A percentile compares a stretch with the other conserved stretches of the same genome.
Conservation (phyloP, 768 basidiomycete genomes). For the Saitozyma podzolica region DNA sequence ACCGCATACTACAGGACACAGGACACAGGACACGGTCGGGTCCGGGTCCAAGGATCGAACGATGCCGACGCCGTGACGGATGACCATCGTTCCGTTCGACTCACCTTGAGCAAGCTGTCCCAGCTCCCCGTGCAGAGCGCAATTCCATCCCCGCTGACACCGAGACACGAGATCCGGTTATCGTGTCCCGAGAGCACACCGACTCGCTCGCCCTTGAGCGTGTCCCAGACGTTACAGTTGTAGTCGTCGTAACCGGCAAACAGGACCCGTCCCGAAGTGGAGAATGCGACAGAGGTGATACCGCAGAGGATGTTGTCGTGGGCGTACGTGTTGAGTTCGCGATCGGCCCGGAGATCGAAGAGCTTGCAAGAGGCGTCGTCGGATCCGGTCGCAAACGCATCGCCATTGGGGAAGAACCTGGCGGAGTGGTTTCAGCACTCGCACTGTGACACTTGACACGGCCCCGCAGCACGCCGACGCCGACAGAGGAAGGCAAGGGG, state of each 20-base stretch:
- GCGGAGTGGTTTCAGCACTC: neutral
- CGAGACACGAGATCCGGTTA: constrained; percentile 94
- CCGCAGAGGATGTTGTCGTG: constrained; percentile 99
- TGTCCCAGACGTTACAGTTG: constrained; percentile 99
- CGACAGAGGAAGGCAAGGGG: too few relatives aligned
- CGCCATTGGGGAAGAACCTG: constrained; percentile 99
- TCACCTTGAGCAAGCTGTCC: constrained; percentile 93
- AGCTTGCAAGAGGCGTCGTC: constrained; percentile 98
- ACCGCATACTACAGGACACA: too few relatives aligned
- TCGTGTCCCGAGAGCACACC: constrained; percentile 97
- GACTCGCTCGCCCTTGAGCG: constrained; percentile 95
- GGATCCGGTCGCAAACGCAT: constrained; percentile 97
- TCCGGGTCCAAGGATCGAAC: too few relatives aligned
- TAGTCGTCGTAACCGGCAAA: constrained; percentile 99
- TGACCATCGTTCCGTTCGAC: constrained; percentile 38
- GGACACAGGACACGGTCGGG: too few relatives aligned
- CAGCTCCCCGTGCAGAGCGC: constrained; percentile 97
- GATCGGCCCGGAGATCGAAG: constrained; percentile 96
- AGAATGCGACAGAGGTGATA: constrained; percentile 98
- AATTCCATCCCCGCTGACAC: constrained; percentile 95
- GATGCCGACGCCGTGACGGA: too few relatives aligned
- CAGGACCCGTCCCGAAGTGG: constrained; percentile 91
- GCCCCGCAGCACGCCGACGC: too few relatives aligned
- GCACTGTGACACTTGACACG: neutral
- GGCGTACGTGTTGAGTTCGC: constrained; percentile 93